These are phyloP conservation scores for Colletotrichum cuscutae DNA, from an alignment of 2,329 filamentous ascomycete species.

Conservation along the genomic window DNA sequence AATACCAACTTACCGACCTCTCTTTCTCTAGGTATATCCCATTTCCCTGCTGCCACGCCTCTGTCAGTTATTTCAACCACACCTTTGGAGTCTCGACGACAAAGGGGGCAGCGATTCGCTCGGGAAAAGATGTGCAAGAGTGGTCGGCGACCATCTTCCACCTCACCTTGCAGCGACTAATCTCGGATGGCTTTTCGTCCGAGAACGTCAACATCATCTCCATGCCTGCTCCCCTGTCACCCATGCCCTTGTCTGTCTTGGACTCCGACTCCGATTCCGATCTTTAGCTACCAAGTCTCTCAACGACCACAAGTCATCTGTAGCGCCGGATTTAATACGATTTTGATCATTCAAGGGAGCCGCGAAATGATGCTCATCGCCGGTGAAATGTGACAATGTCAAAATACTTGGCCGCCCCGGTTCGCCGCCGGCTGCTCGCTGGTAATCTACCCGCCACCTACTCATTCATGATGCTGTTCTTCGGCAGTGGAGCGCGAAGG, in stretches of 20 bases:
- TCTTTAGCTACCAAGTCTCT: background rate
- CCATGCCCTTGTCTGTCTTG: background rate
- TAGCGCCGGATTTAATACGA: background rate
- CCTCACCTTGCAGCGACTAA: slow-evolving; percentile 29
- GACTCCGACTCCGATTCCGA: background rate
- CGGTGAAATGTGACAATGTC: background rate
- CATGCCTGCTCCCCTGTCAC: background rate
- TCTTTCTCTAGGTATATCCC: background rate
- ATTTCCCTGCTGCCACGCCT: background rate
- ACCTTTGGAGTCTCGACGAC: background rate
- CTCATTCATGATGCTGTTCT: background rate
- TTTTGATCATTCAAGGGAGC: background rate
- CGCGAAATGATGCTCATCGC: background rate
- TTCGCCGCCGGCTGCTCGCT: background rate
- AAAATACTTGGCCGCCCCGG: background rate
- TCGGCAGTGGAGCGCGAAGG: slow-evolving; percentile 12
- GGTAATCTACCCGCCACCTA: background rate
- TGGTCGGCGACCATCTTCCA: slow-evolving; percentile 20
- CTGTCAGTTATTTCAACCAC: background rate
- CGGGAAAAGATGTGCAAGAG: slow-evolving; percentile 12
- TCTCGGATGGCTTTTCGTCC: slow-evolving; percentile 31
- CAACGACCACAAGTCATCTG: background rate
- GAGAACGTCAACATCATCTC: slow-evolving; percentile 8
- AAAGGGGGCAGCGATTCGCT: background rate
- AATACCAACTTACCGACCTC: slow-evolving; percentile 3